Evolutionary conservation across 2,329 filamentous ascomycete species (phyloP).

Genomic region (Pseudocercospora eumusae): DNA sequence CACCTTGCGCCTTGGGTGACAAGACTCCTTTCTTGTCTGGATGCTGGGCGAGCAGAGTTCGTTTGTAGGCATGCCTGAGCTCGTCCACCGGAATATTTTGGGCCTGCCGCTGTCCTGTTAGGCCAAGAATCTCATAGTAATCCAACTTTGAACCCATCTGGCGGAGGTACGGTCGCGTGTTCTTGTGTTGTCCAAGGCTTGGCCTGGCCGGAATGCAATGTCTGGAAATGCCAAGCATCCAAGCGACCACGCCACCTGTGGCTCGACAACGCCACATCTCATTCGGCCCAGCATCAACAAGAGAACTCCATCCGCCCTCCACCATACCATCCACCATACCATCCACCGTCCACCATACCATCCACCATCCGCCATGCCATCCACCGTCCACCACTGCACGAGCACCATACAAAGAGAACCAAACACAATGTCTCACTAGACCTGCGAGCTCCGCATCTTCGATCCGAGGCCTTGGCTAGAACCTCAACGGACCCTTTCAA

Average conservation of each 20-base stretch:
- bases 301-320: no score
- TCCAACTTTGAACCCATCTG: constrained; percentile 17
- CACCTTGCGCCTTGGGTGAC: constrained; percentile 23
- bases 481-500: background rate
- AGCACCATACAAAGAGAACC: background rate
- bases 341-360: no score
- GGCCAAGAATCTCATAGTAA: constrained; percentile 37
- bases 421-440: background rate
- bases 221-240: background rate
- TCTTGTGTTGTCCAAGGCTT: background rate
- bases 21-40: constrained; percentile 54
- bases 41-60: constrained; percentile 59
- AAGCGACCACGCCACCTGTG: background rate
- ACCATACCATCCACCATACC: no score
- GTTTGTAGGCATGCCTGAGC: constrained; percentile 58
- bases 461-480: background rate
- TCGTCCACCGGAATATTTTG: constrained; percentile 36
- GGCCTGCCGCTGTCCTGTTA: constrained; percentile 28
- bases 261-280: background rate
- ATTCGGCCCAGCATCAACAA: no score
- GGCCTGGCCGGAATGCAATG: background rate
- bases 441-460: background rate
- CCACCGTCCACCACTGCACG: no score
- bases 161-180: background rate
- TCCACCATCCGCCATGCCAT: no score